Conservation (phyloP, 139 green algal genomes). For the Picochlorum sp. region DNA sequence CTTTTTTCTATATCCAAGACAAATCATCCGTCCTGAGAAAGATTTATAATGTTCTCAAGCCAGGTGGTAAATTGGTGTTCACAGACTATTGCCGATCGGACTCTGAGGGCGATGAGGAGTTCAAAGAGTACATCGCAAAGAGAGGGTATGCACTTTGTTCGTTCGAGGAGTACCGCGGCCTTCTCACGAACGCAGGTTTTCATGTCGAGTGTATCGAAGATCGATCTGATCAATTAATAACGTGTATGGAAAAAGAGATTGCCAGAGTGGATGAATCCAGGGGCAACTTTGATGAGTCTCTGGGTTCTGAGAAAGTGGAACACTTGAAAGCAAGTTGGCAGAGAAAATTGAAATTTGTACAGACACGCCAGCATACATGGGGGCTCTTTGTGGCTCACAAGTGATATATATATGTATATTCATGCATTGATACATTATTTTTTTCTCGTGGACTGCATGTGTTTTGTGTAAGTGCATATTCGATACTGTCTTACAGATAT, state of each 20-base stretch:
- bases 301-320: constrained; percentile 4
- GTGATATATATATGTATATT: neutral
- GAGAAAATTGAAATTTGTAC: constrained; percentile 59
- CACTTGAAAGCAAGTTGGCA: constrained; percentile 32
- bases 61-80: constrained; percentile 67
- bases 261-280: constrained; percentile 15
- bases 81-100: constrained; percentile 70
- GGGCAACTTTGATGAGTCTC: constrained; percentile 31
- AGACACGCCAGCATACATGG: constrained; percentile 57
- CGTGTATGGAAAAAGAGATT: constrained; percentile 11
- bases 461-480: neutral
- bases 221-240: neutral
- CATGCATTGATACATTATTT: constrained; percentile 13
- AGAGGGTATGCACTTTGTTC: constrained; percentile 57
- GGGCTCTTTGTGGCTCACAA: constrained; percentile 41
- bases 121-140: constrained; percentile 54
- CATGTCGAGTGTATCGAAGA: constrained; percentile 28
- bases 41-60: constrained; percentile 53
- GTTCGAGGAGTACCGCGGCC: constrained; percentile 32
- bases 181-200: constrained; percentile 59
- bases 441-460: neutral
- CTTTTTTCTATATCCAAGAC: constrained; percentile 73
- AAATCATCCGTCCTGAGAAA: constrained; percentile 57
- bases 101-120: constrained; percentile 3
- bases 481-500: neutral